Percentiles rank a stretch among this genome's conserved stretches.
These are phyloP conservation scores for Crepidotus variabilis DNA, from an alignment of 768 basidiomycete genomes.

Conservation along the genomic window DNA sequence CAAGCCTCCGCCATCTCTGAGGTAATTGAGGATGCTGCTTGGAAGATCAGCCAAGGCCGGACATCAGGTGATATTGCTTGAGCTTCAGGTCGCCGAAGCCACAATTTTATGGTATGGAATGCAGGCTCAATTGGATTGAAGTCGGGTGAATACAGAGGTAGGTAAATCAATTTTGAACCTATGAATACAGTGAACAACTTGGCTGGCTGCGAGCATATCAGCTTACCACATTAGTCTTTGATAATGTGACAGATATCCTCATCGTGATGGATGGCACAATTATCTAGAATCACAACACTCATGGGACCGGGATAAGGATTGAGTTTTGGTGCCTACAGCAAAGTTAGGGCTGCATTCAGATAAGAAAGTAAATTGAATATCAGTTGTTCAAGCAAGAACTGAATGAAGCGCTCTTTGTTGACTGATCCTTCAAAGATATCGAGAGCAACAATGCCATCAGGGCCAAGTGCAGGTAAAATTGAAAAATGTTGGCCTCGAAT, in stretches of 20 bases:
- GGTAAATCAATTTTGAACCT: constrained; percentile 19
- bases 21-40: constrained; percentile 12
- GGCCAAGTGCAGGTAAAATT: constrained; percentile 24
- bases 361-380: too few relatives aligned
- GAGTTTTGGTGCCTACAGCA: constrained; percentile 22
- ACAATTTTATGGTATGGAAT: constrained; percentile 23
- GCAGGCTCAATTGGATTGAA: constrained; percentile 30
- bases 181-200: not conserved
- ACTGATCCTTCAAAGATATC: constrained; percentile 32
- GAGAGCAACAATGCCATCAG: constrained; percentile 25
- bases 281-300: constrained; percentile 36
- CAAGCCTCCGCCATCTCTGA: constrained; percentile 10
- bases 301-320: constrained; percentile 29
- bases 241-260: constrained; percentile 30
- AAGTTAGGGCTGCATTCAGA: too few relatives aligned
- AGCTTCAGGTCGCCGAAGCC: constrained; percentile 13
- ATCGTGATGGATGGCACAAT: constrained; percentile 37
- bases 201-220: not conserved
- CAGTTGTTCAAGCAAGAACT: constrained; percentile 26
- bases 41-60: constrained; percentile 15
- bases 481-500: constrained; percentile 25
- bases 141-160: constrained; percentile 32
- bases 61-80: constrained; percentile 4
- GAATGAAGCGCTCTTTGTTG: constrained; percentile 26
- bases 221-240: constrained; percentile 22